Base-by-base conservation (phyloP, 2,329 filamentous ascomycete genomes). In the Penicillium carneum region DNA sequence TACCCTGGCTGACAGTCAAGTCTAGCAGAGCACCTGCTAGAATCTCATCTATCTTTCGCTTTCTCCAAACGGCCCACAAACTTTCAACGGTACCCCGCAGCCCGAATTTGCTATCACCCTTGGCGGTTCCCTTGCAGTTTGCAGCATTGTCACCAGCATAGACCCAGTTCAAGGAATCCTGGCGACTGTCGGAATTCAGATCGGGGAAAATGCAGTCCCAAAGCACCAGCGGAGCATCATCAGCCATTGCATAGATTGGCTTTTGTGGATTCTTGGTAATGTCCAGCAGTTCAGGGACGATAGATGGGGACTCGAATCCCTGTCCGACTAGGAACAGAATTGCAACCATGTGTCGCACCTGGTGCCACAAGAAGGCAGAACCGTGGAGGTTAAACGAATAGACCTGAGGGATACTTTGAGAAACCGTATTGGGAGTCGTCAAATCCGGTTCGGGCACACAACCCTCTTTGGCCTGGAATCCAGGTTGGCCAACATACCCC, bases 321-420 rank as follows among this genome's bases (percentile, higher is more conserved):
- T 99, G 95, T 31, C 92, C 95, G 9, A 98, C 88, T 11, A 95
- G 83, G 81, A 99, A 98, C n/a, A 99, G 82, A 7, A 98, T 83
- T 16, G 89, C 87, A n/a, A 96, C 88, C 87, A 99, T 93, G 80
- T 94, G 92, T 26, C 95, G 88, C 68, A 99, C 96, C 80, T 99
- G 95, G 79, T 99, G 95, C 95, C 95, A 99, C 48, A 99, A 81
- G 77, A 99, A 99, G 1, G 93, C 95, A 8, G 90, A 93, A 20
- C 95, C 95, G 68, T 93, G 88, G 42, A 99, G 88, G 60, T 90
- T 89, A 77, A 99, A 96, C 63, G 90, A 89, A 80, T 96, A 98
- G 14, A 97, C 85, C 72, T 92, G 91, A 3, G 82, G 79, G 6
- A 71, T 72, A 6, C 65, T 62, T 7, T 88, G 73, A n/a, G 57